phyloP scores from a whole-genome alignment of 768 basidiomycete genomes.

The Hericium alpestre region DNA sequence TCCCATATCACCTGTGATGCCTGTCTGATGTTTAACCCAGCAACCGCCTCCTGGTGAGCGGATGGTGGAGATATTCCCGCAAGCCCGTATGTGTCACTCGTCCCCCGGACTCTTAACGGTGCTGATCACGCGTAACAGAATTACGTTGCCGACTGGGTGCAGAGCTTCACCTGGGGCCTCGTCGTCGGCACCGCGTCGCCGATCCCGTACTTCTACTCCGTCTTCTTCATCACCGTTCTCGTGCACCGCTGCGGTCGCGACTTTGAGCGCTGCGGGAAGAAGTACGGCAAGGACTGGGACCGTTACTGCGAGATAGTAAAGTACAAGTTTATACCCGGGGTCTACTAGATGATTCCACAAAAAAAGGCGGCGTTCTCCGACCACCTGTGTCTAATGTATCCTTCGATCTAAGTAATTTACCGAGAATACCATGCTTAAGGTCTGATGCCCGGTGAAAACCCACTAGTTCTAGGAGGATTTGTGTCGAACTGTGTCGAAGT shows the following conservation, averaged over 20 bases:
- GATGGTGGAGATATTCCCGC: conserved; percentile 90
- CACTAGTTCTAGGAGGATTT: too few relatives aligned
- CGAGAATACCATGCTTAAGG: too few relatives aligned
- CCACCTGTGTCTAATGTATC: too few relatives aligned
- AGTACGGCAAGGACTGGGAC: conserved; percentile 95
- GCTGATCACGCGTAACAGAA: conserved; percentile 36
- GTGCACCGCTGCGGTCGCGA: conserved; percentile 87
- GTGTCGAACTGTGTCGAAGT: too few relatives aligned
- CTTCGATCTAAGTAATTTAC: too few relatives aligned
- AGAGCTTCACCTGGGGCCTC: conserved; percentile 79
- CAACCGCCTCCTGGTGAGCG: conserved; percentile 82
- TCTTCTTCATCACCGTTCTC: conserved; percentile 91
- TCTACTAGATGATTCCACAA: conserved; percentile 44
- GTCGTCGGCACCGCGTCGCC: conserved; percentile 63
- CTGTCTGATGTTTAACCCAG: conserved; percentile 25
- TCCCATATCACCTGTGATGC: not conserved
- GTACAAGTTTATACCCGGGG: conserved; percentile 80
- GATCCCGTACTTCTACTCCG: conserved; percentile 93
- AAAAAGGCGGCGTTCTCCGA: too few relatives aligned
- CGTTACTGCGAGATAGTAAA: conserved; percentile 79
- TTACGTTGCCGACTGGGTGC: conserved; percentile 88
- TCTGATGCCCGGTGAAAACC: too few relatives aligned
- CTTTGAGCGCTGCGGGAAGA: conserved; percentile 86
- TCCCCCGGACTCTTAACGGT: not conserved
- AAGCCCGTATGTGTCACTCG: conserved; percentile 58